Evolutionary conservation across 208 protist genomes (phyloP), one percentile per base, ranked within the genome.

Genomic region (Herpetomonas tarakana): DNA sequence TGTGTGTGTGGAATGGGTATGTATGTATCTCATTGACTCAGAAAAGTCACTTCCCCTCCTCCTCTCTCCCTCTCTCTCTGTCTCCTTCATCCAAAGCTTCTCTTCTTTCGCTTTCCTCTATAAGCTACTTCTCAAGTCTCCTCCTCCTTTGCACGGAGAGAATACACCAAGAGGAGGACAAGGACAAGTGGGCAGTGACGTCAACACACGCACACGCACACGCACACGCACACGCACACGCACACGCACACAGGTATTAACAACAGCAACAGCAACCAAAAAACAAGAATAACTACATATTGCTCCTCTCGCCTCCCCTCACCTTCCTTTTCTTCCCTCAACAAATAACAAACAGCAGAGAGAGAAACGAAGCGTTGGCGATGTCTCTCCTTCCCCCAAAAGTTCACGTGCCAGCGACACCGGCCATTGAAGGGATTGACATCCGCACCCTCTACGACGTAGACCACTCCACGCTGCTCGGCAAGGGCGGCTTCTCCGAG

Each of bases 401-500:
- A 41, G 60, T 83, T 39, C 68, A 80, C 52, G 71, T 92, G 11
- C 86, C 82, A 4, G 81, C 81, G 7, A 92, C 86, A 39, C 86
- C 86, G 26, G 77, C 81, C 31, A 68, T 92, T 49, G 72, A 89
- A 18, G 81, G 65, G 19, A 55, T 81, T 11, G 71, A 87, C 50
- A 89, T 93, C 21, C 63, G 71, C 28, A 60, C 61, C 11, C 52
- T 88, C 11, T 94, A 94, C 62, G 77, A 91, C 46, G 53, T 94
- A 9, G 64, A 80, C 19, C 45, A 88, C 14, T 71, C 60, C 14
- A 65, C 62, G 45, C 47, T 87, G 46, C 68, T 93, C 0, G 89
- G 86, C 25, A 91, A 84, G 54, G 89, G 89, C 38, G 84, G 80
- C 38, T 95, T 95, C 71, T 92, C 83, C 0, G 72, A 86, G 55